Evolutionary conservation across 371 early-diverging fungal genomes (phyloP).

Genomic region (Dichotomocladium elegans): DNA sequence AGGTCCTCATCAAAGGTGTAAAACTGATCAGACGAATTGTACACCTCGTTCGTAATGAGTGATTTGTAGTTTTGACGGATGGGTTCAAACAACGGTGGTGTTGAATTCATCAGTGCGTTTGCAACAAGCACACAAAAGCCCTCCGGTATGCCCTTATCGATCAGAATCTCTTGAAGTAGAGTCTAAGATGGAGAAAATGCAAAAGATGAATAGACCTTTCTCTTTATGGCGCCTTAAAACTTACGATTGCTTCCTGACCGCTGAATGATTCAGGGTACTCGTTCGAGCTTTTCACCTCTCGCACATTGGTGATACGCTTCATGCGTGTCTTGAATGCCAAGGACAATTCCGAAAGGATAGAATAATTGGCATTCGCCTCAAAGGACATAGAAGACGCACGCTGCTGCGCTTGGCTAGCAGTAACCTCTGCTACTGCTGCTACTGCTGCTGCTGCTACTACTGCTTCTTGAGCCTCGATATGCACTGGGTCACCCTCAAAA

Average conservation of each 20-base stretch:
- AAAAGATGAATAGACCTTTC: neutral
- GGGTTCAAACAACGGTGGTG: slow-evolving; percentile 30
- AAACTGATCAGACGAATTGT: slow-evolving; percentile 37
- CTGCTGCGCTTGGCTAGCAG: neutral
- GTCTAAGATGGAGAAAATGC: slow-evolving; percentile 6
- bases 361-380: slow-evolving; percentile 7
- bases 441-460: neutral
- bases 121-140: slow-evolving; percentile 29
- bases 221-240: slow-evolving; percentile 3
- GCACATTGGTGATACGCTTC: slow-evolving; percentile 18
- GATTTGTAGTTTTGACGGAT: slow-evolving; percentile 45
- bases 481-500: neutral
- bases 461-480: neutral
- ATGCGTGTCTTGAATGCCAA: slow-evolving; percentile 14
- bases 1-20: slow-evolving; percentile 39
- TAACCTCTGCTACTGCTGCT: neutral
- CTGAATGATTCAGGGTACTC: slow-evolving; percentile 46
- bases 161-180: slow-evolving; percentile 12
- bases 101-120: slow-evolving; percentile 32
- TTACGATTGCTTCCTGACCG: slow-evolving; percentile 46
- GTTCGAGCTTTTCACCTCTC: slow-evolving; percentile 38
- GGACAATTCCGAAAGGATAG: slow-evolving; percentile 17
- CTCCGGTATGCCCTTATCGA: slow-evolving; percentile 21
- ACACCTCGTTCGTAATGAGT: slow-evolving; percentile 26
- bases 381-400: slow-evolving; percentile 5